Evolutionary conservation across 257 asterid species (phyloP).

Genomic region (Gynochthodes officinalis): DNA sequence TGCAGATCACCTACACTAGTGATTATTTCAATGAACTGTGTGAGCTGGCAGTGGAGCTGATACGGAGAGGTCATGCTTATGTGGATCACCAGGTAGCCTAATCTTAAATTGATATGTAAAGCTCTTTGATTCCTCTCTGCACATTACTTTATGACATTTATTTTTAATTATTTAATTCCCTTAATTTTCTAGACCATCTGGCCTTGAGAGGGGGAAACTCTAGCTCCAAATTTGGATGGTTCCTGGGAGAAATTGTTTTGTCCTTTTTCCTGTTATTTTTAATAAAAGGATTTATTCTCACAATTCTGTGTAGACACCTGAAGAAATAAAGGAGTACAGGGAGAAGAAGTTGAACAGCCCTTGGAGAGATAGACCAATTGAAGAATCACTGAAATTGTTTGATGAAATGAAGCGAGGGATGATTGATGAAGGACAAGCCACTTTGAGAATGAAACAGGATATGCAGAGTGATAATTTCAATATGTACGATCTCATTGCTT

Average conservation of each 20-base stretch:
- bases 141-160: neutral
- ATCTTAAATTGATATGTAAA: neutral
- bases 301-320: conserved; percentile 57
- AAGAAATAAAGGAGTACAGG: conserved; percentile 85
- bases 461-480: conserved; percentile 93
- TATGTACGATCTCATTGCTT: conserved; percentile 95
- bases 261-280: neutral
- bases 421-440: conserved; percentile 90
- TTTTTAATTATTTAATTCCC: neutral
- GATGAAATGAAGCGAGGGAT: conserved; percentile 82
- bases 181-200: neutral
- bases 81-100: conserved; percentile 90
- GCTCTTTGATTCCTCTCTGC: neutral
- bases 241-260: neutral
- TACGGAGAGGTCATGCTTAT: conserved; percentile 79
- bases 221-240: neutral
- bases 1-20: conserved; percentile 87
- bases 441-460: conserved; percentile 94
- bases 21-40: conserved; percentile 89
- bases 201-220: neutral
- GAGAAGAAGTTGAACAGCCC: conserved; percentile 93
- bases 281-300: neutral
- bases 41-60: conserved; percentile 86
- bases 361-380: conserved; percentile 85
- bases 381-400: conserved; percentile 78